A percentile compares a stretch with the other conserved stretches of the same genome.
Conservation (phyloP, 139 green algal genomes). For the Zygnema circumcarinatum region DNA sequence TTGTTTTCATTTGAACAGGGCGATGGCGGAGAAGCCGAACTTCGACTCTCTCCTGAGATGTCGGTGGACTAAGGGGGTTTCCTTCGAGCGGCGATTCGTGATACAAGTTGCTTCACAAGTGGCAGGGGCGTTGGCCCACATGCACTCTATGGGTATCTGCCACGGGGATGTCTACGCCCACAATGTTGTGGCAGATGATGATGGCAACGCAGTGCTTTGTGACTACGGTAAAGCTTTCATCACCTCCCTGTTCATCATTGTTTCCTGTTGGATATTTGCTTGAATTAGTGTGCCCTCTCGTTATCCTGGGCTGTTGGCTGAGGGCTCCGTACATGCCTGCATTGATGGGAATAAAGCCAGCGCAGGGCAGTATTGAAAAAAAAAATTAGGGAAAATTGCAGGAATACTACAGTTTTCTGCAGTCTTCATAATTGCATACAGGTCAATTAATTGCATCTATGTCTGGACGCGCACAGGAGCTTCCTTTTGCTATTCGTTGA, state of each 20-base stretch:
- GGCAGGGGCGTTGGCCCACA: conserved; percentile 54
- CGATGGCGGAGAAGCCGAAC: conserved; percentile 70
- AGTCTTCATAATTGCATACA: no score
- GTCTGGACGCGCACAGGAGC: no score
- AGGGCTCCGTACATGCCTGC: no score
- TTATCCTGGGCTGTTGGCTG: no score
- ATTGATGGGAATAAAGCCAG: no score
- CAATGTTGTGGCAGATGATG: conserved; percentile 73
- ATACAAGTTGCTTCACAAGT: conserved; percentile 58
- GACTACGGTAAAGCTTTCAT: conserved; percentile 73
- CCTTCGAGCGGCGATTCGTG: conserved; percentile 61
- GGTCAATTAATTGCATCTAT: no score
- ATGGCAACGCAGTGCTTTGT: conserved; percentile 69
- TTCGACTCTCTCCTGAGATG: conserved; percentile 72
- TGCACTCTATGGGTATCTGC: conserved; percentile 67
- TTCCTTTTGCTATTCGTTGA: conserved; percentile 75
- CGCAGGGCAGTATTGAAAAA: no score
- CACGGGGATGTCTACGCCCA: conserved; percentile 87
- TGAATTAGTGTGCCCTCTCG: no score
- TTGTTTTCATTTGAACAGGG: neutral
- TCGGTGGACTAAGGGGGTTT: conserved; percentile 57
- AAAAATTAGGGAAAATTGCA: no score
- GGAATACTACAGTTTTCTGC: no score
- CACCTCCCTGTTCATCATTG: neutral
- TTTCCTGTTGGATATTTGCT: no score